Percentiles rank a stretch among this genome's conserved stretches.
Conservation (phyloP, 768 basidiomycete species). For the Kwoniella pini region DNA sequence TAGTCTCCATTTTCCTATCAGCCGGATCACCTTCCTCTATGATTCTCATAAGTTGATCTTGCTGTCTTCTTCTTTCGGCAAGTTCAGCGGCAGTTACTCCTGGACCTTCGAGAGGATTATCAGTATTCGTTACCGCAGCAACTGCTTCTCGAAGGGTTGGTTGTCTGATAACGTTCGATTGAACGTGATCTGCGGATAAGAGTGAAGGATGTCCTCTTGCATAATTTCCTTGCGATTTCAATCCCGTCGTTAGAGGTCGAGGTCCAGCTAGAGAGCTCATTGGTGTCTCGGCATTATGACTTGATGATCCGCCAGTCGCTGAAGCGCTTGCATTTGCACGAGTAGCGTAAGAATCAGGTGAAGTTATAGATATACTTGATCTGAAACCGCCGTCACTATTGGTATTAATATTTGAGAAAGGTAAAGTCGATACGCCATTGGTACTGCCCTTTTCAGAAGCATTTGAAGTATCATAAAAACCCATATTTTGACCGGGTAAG, state of each 20-base stretch:
- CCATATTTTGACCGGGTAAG: too few relatives aligned
- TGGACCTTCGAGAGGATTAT: slow-evolving; percentile 23
- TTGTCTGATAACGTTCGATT: not conserved
- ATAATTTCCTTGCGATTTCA: slow-evolving; percentile 1
- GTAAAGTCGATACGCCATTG: too few relatives aligned
- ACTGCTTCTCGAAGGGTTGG: slow-evolving; percentile 14
- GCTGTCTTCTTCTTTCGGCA: slow-evolving; percentile 22
- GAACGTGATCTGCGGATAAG: not conserved
- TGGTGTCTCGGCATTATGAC: not conserved
- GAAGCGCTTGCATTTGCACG: too few relatives aligned
- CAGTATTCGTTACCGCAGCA: slow-evolving; percentile 11
- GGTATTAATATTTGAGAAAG: not conserved
- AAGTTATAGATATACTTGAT: not conserved
- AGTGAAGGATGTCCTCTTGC: slow-evolving; percentile 4
- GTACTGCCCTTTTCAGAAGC: too few relatives aligned
- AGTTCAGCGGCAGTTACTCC: slow-evolving; percentile 27
- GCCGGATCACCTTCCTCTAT: slow-evolving; percentile 18
- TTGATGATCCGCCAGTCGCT: not conserved
- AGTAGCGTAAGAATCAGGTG: too few relatives aligned
- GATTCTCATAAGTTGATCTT: slow-evolving; percentile 21
- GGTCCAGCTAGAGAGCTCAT: slow-evolving; percentile 15
- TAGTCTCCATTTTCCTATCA: slow-evolving; percentile 30
- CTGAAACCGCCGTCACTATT: slow-evolving; percentile 10
- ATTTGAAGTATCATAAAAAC: too few relatives aligned
- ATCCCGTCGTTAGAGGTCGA: not conserved